Evolutionary conservation across 805 yeast species (phyloP).

Genomic region (Yamadazyma philogaea): DNA sequence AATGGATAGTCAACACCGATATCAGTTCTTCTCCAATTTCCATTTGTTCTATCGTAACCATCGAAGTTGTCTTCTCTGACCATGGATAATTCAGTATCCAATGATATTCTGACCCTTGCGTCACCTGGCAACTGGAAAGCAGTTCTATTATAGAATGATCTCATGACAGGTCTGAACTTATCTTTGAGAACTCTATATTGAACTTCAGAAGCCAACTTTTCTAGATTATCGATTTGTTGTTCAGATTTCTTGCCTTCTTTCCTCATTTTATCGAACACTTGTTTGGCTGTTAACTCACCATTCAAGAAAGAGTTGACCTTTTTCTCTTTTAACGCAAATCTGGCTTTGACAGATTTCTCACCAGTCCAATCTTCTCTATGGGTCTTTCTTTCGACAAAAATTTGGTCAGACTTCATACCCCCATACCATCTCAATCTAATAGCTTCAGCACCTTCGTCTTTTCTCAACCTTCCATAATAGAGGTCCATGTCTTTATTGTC

Average conservation of each 20-base stretch:
- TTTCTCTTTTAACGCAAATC: slow-evolving; percentile 90
- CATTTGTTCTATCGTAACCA: slow-evolving; percentile 82
- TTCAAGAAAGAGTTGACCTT: slow-evolving; percentile 78
- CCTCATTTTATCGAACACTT: slow-evolving; percentile 88
- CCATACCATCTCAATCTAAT: slow-evolving; percentile 99
- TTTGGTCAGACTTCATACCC: slow-evolving; percentile 89
- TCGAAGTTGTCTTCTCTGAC: slow-evolving; percentile 97
- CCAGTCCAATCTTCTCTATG: slow-evolving; percentile 99
- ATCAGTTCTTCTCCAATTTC: slow-evolving; percentile 98
- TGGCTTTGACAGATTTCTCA: slow-evolving; percentile 97
- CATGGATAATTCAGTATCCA: slow-evolving; percentile 96
- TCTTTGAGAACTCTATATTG: slow-evolving; percentile 86
- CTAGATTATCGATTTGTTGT: slow-evolving; percentile 87
- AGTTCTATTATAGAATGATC: slow-evolving; percentile 96
- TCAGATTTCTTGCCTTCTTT: slow-evolving; percentile 85
- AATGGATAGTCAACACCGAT: slow-evolving; percentile 98
- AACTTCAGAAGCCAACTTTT: slow-evolving; percentile 87
- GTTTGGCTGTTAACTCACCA: slow-evolving; percentile 83
- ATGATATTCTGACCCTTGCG: slow-evolving; percentile 96
- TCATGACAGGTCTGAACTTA: slow-evolving; percentile 86
- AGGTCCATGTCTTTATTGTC: slow-evolving; percentile 88
- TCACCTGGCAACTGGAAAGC: slow-evolving; percentile 99
- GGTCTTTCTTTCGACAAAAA: slow-evolving; percentile 95
- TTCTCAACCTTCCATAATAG: slow-evolving; percentile 89
- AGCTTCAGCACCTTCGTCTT: slow-evolving; percentile 99